These are phyloP conservation scores for Lasiosphaeria ovina DNA, from an alignment of 495 filamentous ascomycete genomes.

Conservation along the genomic window DNA sequence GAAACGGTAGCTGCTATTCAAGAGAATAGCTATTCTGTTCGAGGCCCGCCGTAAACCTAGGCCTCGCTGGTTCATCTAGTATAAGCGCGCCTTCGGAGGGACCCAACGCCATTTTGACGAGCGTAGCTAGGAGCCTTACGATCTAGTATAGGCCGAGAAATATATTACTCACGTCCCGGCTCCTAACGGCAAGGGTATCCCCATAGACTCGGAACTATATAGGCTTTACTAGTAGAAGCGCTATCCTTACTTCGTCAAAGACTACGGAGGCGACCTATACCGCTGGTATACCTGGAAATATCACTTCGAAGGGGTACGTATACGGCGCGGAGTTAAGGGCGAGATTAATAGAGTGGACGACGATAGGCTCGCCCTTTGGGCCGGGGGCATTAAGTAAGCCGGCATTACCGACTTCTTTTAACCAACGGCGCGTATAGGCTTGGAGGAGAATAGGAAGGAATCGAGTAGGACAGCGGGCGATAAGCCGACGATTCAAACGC, in stretches of 20 bases:
- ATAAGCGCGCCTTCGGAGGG: constrained; percentile 6
- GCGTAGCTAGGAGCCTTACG: constrained; percentile 8
- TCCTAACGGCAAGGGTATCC: constrained; percentile 10
- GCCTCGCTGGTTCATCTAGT: constrained; percentile 12
- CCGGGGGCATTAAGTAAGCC: constrained; percentile 12
- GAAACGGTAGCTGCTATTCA: constrained; percentile 8
- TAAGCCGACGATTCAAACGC: constrained; percentile 14
- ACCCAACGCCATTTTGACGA: constrained; percentile 8
- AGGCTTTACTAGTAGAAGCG: constrained; percentile 14
- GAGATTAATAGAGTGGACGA: constrained; percentile 14
- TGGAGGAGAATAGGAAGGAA: constrained; percentile 15
- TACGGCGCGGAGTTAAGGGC: constrained; percentile 10
- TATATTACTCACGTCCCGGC: constrained; percentile 5
- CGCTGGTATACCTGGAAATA: constrained; percentile 13
- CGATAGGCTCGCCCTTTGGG: constrained; percentile 11
- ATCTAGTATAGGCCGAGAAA: constrained; percentile 10
- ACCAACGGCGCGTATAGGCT: constrained; percentile 12
- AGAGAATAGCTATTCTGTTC: constrained; percentile 9
- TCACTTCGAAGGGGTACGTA: constrained; percentile 13
- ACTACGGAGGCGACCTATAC: constrained; percentile 14
- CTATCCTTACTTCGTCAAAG: constrained; percentile 14
- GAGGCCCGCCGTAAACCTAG: constrained; percentile 4
- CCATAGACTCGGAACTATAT: constrained; percentile 10
- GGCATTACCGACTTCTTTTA: constrained; percentile 16
- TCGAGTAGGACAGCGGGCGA: constrained; percentile 10